Evolutionary conservation across 139 green algal species (phyloP), one percentile per base, ranked within the genome.

Genomic region (Coccomyxa sp.): DNA sequence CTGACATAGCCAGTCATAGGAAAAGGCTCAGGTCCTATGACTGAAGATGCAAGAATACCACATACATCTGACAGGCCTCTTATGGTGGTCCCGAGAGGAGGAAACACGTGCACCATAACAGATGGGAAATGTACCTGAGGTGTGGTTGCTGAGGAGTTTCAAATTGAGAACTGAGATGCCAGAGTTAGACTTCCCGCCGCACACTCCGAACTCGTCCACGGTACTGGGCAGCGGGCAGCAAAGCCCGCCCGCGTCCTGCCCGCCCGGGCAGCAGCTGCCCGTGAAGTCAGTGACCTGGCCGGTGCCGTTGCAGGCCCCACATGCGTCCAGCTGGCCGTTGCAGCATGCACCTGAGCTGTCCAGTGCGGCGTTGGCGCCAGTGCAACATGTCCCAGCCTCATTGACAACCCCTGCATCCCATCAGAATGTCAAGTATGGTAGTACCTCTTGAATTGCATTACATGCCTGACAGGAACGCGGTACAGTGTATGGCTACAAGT

Each of bases 191-290:
- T 81, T 55, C 68, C 87, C 87, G 44, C 77, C 81, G 74, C 87
- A 91, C 34, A 90, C 87, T 24, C 87, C 87, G 58, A 84, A 90
- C 77, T 89, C 85, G 73, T 91, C 87, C 29, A 91, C 64, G 27
- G 79, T 34, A 37, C 38, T 29, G 14, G 73, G 44, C 29, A 55
- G 18, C 39, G 79, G 36, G 78, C 87, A 91, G 80, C 87, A 91
- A 7, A 87, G 37, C 16, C 83, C 87, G 50, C 84, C 75, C 16
- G 85, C 87, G 39, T 91, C 87, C 8, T 80, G 70, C 27, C 74
- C 29, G 4, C 73, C 79, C 22, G 40, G 38, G 38, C 73, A 79
- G 70, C 29, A 27, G 10, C 33, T 41, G 44, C 86, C 85, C 8
- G 34, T 39, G 8, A 86, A 58, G 64, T 91, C 87, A 6, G 88